A percentile compares a stretch with the other conserved stretches of the same genome.
Evolutionary conservation across 2,329 filamentous ascomycete genomes (phyloP).

Genomic region (Cercospora sp.): DNA sequence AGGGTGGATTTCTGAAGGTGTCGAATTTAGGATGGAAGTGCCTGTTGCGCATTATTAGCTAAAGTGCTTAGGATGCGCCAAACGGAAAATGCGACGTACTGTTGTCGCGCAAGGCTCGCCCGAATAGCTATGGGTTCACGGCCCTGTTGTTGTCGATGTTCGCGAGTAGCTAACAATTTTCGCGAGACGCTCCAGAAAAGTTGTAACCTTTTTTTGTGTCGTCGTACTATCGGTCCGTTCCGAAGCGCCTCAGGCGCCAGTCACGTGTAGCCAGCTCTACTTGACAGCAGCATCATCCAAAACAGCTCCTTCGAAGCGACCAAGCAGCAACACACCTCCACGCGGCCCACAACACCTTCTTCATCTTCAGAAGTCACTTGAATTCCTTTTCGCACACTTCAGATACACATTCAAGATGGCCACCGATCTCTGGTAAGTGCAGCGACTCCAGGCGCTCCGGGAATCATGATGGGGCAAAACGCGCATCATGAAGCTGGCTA

Average conservation of each 20-base stretch:
- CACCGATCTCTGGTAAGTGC: conserved; percentile 71
- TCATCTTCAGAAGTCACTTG: conserved; percentile 7
- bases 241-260: neutral
- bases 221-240: conserved; percentile 5
- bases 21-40: conserved; percentile 19
- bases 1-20: neutral
- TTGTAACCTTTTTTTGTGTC: conserved; percentile 1
- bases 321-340: conserved; percentile 2
- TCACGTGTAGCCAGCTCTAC: neutral
- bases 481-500: conserved; percentile 17
- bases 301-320: conserved; percentile 8
- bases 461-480: conserved; percentile 27
- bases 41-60: neutral
- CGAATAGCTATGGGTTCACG: conserved; percentile 37
- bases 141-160: conserved; percentile 31
- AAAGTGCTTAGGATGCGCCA: neutral
- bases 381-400: conserved; percentile 3
- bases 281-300: conserved; percentile 6
- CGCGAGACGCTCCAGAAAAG: neutral
- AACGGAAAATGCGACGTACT: neutral
- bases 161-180: conserved; percentile 4
- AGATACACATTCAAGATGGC: conserved; percentile 60
- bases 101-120: conserved; percentile 34
- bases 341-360: neutral
- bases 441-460: conserved; percentile 27